Base-by-base conservation (phyloP, 139 green algal species). In the Penium margaritaceum region DNA sequence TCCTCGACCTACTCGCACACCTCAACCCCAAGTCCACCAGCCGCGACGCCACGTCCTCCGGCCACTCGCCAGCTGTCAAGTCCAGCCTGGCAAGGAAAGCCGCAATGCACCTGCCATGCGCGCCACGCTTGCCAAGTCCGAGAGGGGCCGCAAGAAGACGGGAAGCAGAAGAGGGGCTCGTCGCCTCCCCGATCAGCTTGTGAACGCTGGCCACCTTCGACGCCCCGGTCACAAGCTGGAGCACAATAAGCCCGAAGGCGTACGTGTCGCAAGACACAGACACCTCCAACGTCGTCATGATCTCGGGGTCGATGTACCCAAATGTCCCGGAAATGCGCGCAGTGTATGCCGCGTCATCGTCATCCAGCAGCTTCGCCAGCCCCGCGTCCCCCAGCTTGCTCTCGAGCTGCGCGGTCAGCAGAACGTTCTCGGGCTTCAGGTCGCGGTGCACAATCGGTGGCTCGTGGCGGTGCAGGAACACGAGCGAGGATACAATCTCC, bases 321-420 rank as follows among this genome's bases (percentile, higher is more conserved):
- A 60, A n/a, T 2, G 47, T 60, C 12, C 47, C 47, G 9, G 29
- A 24, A n/a, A 60, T 24, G 47, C 47, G 47, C 19, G 47, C 47
- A 24, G 47, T 60, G 29, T 33, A n/a, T 1, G 29, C 30, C n/a
- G 29, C 29, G 30, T 60, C 60, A 55, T 44, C 60, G 1, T 68
- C 36, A 1, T n/a, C 36, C 6, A 68, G 35, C 0, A 68, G 60
- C 60, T 24, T 68, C 19, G 35, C 37, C 36, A 68, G 60, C 14
- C 60, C 60, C 21, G 38, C 35, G 17, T 68, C 37, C 19, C 60
- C 60, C 14, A 68, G 35, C 37, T 68, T 68, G 60, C 60, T 68
- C 36, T 43, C 30, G 60, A 21, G 60, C 21, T 68, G 35, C 12
- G 21, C 37, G 30, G 35, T 24, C 3, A 68, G 60, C 29, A 68